Evolutionary conservation across 2,329 filamentous ascomycete genomes (phyloP).

Genomic region (Gnomoniopsis smithogilvyi): DNA sequence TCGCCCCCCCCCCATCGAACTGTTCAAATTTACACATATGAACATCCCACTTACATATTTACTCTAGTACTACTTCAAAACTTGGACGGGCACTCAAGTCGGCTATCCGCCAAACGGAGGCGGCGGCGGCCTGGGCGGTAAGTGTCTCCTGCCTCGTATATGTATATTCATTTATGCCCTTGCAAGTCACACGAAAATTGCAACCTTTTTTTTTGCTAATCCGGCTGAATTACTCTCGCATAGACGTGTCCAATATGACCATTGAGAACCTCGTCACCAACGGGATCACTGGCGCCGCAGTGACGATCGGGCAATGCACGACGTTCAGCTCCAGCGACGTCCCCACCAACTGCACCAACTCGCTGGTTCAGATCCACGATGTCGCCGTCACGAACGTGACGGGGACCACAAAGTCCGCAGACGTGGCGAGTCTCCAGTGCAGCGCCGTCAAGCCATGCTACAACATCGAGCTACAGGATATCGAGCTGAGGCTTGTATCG

Average conservation of each 20-base stretch:
- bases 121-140: constrained; percentile 43
- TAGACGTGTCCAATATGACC: constrained; percentile 9
- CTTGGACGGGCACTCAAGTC: constrained; percentile 42
- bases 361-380: constrained; percentile 19
- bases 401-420: constrained; percentile 3
- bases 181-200: not conserved
- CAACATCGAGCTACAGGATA: constrained; percentile 5
- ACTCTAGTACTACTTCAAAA: constrained; percentile 39
- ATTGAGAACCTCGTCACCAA: constrained; percentile 13
- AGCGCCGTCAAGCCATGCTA: constrained; percentile 15
- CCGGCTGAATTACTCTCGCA: not conserved
- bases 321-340: constrained; percentile 23
- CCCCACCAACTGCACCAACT: constrained; percentile 23
- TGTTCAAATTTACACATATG: too few species aligned
- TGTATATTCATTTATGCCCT: not conserved
- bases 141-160: constrained; percentile 5
- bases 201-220: not conserved
- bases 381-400: constrained; percentile 15
- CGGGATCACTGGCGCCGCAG: constrained; percentile 20
- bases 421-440: constrained; percentile 16
- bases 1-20: too few species aligned
- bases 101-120: constrained; percentile 47
- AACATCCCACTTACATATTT: not conserved
- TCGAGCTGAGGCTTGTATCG: not conserved
- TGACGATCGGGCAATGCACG: constrained; percentile 23